Conservation (phyloP, 2,329 filamentous ascomycete species). For the Xylariaceae sp. region DNA sequence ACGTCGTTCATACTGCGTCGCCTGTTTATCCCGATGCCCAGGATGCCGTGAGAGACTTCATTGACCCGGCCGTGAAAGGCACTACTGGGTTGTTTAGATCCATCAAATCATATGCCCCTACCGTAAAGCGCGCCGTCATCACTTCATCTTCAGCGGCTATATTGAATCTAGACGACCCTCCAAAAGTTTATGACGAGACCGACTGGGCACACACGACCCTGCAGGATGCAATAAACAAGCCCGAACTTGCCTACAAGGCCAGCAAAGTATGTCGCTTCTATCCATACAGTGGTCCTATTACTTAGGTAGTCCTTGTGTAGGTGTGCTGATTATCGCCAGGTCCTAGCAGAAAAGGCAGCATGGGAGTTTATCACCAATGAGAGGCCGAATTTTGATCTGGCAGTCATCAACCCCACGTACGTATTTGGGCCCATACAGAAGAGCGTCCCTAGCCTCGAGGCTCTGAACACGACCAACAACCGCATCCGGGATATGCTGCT, state of each 20-base stretch:
- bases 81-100: constrained; percentile 48
- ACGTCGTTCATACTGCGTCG: constrained; percentile 69
- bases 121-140: constrained; percentile 61
- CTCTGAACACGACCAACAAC: constrained; percentile 69
- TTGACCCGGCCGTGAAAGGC: constrained; percentile 54
- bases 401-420: constrained; percentile 58
- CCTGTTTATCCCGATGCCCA: constrained; percentile 68
- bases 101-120: constrained; percentile 39
- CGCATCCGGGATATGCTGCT: constrained; percentile 60
- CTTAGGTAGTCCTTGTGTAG: too few relatives aligned
- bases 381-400: constrained; percentile 55
- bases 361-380: constrained; percentile 59
- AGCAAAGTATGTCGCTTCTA: constrained; percentile 48
- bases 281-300: too few relatives aligned
- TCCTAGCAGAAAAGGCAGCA: constrained; percentile 62
- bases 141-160: constrained; percentile 47
- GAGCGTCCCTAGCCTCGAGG: constrained; percentile 58
- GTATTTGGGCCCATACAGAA: constrained; percentile 62
- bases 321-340: constrained; percentile 37
- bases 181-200: constrained; percentile 39
- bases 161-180: constrained; percentile 37
- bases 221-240: constrained; percentile 33
- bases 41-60: constrained; percentile 43
- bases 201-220: constrained; percentile 37
- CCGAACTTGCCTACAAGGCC: constrained; percentile 32